Conservation (phyloP, 192 early-diverging fungal species). For the Rhizophlyctis rosea region DNA sequence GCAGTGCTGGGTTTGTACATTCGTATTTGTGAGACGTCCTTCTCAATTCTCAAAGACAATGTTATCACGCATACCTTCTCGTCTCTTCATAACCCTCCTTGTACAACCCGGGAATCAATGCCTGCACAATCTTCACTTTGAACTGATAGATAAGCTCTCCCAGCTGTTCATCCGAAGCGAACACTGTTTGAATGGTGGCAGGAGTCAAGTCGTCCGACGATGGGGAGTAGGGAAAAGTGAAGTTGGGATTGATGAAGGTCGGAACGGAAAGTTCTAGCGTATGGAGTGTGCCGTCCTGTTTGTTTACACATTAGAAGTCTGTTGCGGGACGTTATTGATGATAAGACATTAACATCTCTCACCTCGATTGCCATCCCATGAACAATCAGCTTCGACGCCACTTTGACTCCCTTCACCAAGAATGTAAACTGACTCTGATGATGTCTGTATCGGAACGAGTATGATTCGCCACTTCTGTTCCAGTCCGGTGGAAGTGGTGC, state of each 20-base stretch:
- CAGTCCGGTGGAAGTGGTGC: conserved; percentile 49
- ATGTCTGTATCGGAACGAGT: conserved; percentile 64
- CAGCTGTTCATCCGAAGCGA: conserved; percentile 53
- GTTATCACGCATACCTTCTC: background rate
- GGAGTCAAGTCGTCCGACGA: conserved; percentile 2
- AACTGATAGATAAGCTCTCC: conserved; percentile 59
- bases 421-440: conserved; percentile 65
- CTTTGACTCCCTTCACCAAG: conserved; percentile 60
- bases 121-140: conserved; percentile 63
- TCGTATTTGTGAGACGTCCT: too few relatives aligned
- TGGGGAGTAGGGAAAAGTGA: conserved; percentile 29
- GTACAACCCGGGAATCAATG: conserved; percentile 62
- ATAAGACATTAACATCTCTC: conserved; percentile 12
- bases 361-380: conserved; percentile 68
- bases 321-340: background rate
- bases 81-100: conserved; percentile 70
- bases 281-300: conserved; percentile 39
- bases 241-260: conserved; percentile 17
- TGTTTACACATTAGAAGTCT: background rate
- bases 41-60: too few relatives aligned
- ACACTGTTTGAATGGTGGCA: conserved; percentile 30
- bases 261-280: conserved; percentile 30
- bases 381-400: conserved; percentile 62
- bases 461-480: conserved; percentile 61
- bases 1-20: background rate